phyloP scores from a whole-genome alignment of 202 grass and related monocot genomes.

The Musa balbisiana region DNA sequence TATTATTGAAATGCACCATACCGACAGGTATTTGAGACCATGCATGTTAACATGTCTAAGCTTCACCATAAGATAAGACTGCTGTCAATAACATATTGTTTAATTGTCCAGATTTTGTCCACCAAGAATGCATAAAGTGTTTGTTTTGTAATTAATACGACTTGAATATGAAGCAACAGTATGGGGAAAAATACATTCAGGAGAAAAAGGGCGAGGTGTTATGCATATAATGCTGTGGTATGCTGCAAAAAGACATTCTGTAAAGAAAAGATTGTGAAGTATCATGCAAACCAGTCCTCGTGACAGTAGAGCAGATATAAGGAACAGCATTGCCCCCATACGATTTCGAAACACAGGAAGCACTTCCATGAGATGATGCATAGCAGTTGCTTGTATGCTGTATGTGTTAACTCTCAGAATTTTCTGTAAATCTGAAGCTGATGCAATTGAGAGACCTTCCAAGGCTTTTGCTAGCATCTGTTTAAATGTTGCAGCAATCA shows the following conservation, averaged over 20 bases:
- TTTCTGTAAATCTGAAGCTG: conserved; percentile 84
- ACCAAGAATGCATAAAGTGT: background rate
- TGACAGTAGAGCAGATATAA: conserved; percentile 85
- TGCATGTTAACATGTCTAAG: too few relatives aligned
- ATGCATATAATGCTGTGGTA: background rate
- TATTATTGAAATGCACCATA: too few relatives aligned
- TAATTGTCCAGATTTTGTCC: background rate
- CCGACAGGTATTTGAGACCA: too few relatives aligned
- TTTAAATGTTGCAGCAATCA: conserved; percentile 5
- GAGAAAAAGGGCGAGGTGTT: conserved; percentile 1
- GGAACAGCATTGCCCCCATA: conserved; percentile 81
- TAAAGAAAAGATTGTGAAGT: conserved; percentile 10
- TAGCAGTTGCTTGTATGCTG: conserved; percentile 60
- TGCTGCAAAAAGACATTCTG: background rate
- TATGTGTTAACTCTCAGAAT: conserved; percentile 57
- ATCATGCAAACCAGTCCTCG: conserved; percentile 68
- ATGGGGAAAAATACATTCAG: conserved; percentile 1
- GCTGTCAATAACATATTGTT: background rate
- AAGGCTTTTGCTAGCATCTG: conserved; percentile 55
- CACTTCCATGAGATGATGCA: conserved; percentile 46
- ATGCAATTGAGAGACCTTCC: conserved; percentile 79
- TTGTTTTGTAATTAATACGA: background rate
- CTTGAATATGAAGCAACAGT: background rate
- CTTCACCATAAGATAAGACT: background rate
- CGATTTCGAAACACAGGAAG: conserved; percentile 86